Base-by-base conservation (phyloP, 768 basidiomycete species). In the Agaricus blazei region DNA sequence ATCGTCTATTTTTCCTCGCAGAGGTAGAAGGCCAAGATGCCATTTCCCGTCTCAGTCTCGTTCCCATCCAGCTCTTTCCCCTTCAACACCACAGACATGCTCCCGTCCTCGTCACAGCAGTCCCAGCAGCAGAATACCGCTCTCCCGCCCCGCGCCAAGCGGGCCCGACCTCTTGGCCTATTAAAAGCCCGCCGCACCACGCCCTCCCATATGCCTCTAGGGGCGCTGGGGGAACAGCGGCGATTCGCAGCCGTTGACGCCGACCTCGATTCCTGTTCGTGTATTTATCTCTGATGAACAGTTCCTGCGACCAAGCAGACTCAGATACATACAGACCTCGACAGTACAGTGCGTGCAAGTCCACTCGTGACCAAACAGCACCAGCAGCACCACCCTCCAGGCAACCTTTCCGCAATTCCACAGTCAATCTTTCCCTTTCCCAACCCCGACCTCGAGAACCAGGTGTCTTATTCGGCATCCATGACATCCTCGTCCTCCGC, bases 401-500 rank as follows among this genome's bases (percentile, higher is more conserved):
- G 74, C 50, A 71, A 69, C 62, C 68, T 70, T n/a, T 65, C 68
- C 59, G 52, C 42, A 49, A 61, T 56, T 52, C 58, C 63, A 46
- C 59, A 65, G 57, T 62, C 65, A 29, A 60, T 63, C 48, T 41
- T 42, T 11, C 50, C 54, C 31, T 49, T 42, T 3, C 41, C 44
- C 54, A 48, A 51, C 68, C 64, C n/a, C 55, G 67, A 19, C 54
- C 66, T 40, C 65, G 58, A 43, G 67, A 63, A 46, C 72, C 43
- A 71, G 69, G 62, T 62, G 6, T 67, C 69, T 9, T 59, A 69
- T 31, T 65, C 67, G 29, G 71, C 70, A 62, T 61, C 70, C 38
- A 75, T 78, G 76, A 72, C 75, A 54, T 70, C 67, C 1, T 73
- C 77, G 7, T 65, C 73, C 27, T 70, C 67, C 8, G 70, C 70